Evolutionary conservation across 2,329 filamentous ascomycete species (phyloP).

Genomic region (Hirsutella minnesotensis): DNA sequence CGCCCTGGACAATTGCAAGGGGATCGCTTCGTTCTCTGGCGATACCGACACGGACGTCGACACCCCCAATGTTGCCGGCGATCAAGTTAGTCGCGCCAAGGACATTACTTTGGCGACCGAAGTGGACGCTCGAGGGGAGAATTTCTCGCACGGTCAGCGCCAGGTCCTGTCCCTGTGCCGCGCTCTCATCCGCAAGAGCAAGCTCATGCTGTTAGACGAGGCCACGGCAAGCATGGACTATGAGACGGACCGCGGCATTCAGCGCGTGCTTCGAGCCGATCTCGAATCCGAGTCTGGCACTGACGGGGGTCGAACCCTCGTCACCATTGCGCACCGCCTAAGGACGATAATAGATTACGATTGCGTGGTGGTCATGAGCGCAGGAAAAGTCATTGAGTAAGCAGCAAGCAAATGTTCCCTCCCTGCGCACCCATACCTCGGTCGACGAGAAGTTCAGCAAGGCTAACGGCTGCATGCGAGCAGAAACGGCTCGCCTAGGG

Average conservation of each 20-base stretch:
- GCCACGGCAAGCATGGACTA: conserved; percentile 49
- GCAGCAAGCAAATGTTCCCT: background rate
- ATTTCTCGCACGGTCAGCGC: conserved; percentile 46
- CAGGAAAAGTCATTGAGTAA: conserved; percentile 39
- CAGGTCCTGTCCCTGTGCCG: conserved; percentile 47
- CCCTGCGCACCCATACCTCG: no score
- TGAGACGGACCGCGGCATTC: conserved; percentile 43
- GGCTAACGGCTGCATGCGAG: background rate
- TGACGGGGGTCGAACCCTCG: conserved; percentile 34
- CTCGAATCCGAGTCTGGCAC: conserved; percentile 22
- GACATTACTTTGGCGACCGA: conserved; percentile 28
- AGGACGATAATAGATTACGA: conserved; percentile 50
- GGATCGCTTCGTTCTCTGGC: conserved; percentile 40
- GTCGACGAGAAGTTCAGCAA: no score
- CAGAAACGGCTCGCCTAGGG: conserved; percentile 32
- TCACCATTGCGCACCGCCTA: conserved; percentile 46
- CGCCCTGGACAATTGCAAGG: conserved; percentile 50
- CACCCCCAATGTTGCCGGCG: conserved; percentile 7
- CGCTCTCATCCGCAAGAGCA: conserved; percentile 41
- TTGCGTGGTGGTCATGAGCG: conserved; percentile 43
- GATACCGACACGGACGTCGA: conserved; percentile 13
- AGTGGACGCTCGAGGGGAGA: conserved; percentile 40
- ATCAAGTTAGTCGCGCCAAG: conserved; percentile 6
- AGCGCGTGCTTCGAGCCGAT: conserved; percentile 38
- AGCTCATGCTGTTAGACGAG: conserved; percentile 45